These are phyloP conservation scores for Pezicula radicicola DNA, from an alignment of 2,329 filamentous ascomycete genomes.

Conservation along the genomic window DNA sequence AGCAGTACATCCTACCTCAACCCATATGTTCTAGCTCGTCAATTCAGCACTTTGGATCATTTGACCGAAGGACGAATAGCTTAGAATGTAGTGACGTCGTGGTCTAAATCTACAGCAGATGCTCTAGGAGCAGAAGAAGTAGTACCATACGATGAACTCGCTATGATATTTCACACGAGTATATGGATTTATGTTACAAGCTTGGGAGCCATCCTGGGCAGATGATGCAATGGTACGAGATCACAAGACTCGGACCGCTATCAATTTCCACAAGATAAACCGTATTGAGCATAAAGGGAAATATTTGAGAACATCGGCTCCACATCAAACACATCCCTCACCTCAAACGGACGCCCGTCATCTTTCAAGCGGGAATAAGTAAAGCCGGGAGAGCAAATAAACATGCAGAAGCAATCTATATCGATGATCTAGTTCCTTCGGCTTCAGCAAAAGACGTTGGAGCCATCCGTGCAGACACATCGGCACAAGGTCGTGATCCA, in stretches of 20 bases:
- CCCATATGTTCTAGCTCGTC: conserved; percentile 39
- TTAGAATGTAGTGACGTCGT: conserved; percentile 58
- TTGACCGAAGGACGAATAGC: conserved; percentile 52
- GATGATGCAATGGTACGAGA: conserved; percentile 1
- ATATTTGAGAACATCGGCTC: conserved; percentile 20
- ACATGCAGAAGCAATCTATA: conserved; percentile 68
- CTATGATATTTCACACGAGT: conserved; percentile 61
- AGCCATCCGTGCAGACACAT: conserved; percentile 57
- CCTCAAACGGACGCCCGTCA: conserved; percentile 66
- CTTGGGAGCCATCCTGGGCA: conserved; percentile 64
- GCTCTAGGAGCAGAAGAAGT: conserved; percentile 57
- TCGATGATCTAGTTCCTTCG: conserved; percentile 58
- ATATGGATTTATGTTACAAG: conserved; percentile 61
- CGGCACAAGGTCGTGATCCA: conserved; percentile 51
- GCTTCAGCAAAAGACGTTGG: conserved; percentile 58
- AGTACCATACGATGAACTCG: conserved; percentile 59
- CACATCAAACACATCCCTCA: conserved; percentile 60
- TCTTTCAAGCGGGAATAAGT: conserved; percentile 67
- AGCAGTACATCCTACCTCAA: conserved; percentile 65
- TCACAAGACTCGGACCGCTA: neutral
- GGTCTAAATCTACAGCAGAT: conserved; percentile 60
- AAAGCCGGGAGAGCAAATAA: conserved; percentile 58
- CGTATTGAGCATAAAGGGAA: conserved; percentile 1
- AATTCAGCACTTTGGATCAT: conserved; percentile 38
- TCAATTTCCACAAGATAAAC: neutral